Evolutionary conservation across 2,329 filamentous ascomycete genomes (phyloP).

Genomic region (Ophiostoma piceae): DNA sequence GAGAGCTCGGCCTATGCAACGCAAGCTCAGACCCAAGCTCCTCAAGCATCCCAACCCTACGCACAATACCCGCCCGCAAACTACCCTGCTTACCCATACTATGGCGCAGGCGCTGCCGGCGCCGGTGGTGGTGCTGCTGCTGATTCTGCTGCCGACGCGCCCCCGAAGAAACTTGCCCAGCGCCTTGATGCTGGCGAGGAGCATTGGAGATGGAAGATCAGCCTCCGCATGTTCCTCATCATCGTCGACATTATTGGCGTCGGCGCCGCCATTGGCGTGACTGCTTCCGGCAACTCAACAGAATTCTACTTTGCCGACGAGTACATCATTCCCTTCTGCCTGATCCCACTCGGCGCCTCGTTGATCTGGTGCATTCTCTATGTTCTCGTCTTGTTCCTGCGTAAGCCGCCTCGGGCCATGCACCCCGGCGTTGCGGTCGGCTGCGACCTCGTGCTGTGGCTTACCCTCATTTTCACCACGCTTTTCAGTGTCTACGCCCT

Average conservation of each 20-base stretch:
- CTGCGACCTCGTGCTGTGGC: constrained; percentile 26
- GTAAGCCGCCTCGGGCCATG: constrained; percentile 18
- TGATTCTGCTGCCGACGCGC: neutral
- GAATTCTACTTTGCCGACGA: neutral
- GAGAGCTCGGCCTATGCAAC: neutral
- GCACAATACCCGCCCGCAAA: neutral
- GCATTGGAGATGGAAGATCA: constrained; percentile 21
- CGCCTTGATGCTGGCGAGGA: constrained; percentile 21
- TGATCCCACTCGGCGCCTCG: constrained; percentile 14
- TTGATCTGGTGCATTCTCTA: constrained; percentile 19
- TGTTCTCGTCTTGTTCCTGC: constrained; percentile 19
- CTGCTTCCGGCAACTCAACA: neutral
- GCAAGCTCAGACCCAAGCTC: neutral
- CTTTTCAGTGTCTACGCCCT: neutral
- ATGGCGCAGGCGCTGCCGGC: neutral
- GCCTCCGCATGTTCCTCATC: constrained; percentile 19
- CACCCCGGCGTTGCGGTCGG: constrained; percentile 26
- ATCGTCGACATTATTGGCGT: constrained; percentile 22
- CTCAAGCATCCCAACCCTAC: neutral
- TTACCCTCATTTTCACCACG: constrained; percentile 18
- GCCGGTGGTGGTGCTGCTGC: neutral
- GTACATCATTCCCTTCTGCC: constrained; percentile 1
- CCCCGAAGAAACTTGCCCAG: constrained; percentile 17
- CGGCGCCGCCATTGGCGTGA: constrained; percentile 5
- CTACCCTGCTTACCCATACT: neutral